phyloP scores from a whole-genome alignment of 495 filamentous ascomycete species.

The Podospora anserina region DNA sequence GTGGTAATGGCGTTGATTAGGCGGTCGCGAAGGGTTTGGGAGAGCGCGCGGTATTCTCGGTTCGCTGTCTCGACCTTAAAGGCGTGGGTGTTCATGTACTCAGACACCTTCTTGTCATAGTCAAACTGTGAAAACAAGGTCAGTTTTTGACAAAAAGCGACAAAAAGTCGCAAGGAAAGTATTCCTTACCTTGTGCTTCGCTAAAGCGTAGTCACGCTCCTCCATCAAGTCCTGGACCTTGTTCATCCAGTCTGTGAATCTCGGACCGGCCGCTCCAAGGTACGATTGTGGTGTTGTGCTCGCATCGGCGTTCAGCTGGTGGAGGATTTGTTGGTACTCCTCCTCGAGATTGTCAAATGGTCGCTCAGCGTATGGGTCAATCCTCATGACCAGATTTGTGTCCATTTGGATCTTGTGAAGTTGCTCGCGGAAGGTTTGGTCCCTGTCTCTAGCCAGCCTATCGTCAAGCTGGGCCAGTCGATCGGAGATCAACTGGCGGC shows the following conservation, averaged over 20 bases:
- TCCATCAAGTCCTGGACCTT: constrained; percentile 83
- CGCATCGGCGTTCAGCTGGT: constrained; percentile 54
- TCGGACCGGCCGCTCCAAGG: constrained; percentile 69
- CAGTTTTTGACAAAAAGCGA: constrained; percentile 13
- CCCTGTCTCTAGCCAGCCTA: constrained; percentile 74
- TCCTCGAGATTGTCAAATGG: constrained; percentile 71
- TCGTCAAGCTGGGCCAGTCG: constrained; percentile 68
- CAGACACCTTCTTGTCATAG: constrained; percentile 52
- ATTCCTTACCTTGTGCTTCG: constrained; percentile 65
- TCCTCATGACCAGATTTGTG: constrained; percentile 77
- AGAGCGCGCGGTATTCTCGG: constrained; percentile 75
- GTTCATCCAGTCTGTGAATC: constrained; percentile 76
- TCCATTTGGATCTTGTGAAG: constrained; percentile 85
- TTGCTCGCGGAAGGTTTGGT: constrained; percentile 82
- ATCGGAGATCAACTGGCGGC: constrained; percentile 73
- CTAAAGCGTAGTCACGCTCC: constrained; percentile 73
- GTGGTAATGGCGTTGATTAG: constrained; percentile 71
- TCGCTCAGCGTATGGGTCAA: constrained; percentile 70
- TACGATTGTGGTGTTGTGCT: constrained; percentile 39
- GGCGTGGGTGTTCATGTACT: constrained; percentile 51
- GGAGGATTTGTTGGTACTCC: constrained; percentile 57
- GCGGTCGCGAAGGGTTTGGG: constrained; percentile 76
- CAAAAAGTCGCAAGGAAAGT: background rate
- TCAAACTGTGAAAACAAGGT: constrained; percentile 42
- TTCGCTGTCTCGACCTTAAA: constrained; percentile 72